A percentile compares a stretch with the other conserved stretches of the same genome.
Conservation (phyloP, 1,284 basidiomycete genomes). For the Leccinum pachyderme region DNA sequence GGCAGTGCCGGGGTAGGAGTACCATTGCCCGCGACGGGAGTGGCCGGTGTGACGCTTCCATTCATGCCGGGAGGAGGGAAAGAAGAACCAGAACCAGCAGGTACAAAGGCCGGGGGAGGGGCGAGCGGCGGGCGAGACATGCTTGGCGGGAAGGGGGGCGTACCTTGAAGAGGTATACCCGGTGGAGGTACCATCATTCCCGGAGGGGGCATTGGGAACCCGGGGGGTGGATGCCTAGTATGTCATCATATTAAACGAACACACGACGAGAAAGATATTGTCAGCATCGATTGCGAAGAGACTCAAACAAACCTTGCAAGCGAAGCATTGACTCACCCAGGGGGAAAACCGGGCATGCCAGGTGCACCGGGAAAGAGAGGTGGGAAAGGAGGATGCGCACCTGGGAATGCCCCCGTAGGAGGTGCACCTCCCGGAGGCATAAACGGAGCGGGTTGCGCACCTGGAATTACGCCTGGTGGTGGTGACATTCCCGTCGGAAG, state of each 20-base stretch:
- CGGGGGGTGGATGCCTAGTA: slow-evolving; percentile 45
- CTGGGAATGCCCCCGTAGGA: slow-evolving; percentile 32
- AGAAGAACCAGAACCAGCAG: slow-evolving; percentile 26
- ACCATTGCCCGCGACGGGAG: slow-evolving; percentile 18
- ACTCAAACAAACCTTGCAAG: slow-evolving; percentile 26
- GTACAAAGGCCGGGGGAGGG: slow-evolving; percentile 38
- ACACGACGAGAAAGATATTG: slow-evolving; percentile 9
- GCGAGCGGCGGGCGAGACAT: slow-evolving; percentile 36
- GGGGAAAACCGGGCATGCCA: slow-evolving; percentile 44
- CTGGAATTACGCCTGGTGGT: slow-evolving; percentile 40
- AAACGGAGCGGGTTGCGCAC: slow-evolving; percentile 37
- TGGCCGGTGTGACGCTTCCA: slow-evolving; percentile 15
- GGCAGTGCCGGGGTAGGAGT: slow-evolving; percentile 22
- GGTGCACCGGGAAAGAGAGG: slow-evolving; percentile 42
- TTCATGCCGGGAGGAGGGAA: slow-evolving; percentile 19
- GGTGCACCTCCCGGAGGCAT: slow-evolving; percentile 34
- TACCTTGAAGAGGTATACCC: slow-evolving; percentile 38
- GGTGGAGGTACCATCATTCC: slow-evolving; percentile 36
- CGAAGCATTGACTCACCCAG: slow-evolving; percentile 42
- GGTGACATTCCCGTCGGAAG: slow-evolving; percentile 44
- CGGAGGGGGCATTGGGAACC: slow-evolving; percentile 40
- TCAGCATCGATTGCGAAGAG: slow-evolving; percentile 15
- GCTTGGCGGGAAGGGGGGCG: slow-evolving; percentile 41
- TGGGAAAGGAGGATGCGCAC: slow-evolving; percentile 33
- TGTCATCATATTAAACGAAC: slow-evolving; percentile 14